Conservation (phyloP, 1,284 basidiomycete species). For the Pterulicium gracile region DNA sequence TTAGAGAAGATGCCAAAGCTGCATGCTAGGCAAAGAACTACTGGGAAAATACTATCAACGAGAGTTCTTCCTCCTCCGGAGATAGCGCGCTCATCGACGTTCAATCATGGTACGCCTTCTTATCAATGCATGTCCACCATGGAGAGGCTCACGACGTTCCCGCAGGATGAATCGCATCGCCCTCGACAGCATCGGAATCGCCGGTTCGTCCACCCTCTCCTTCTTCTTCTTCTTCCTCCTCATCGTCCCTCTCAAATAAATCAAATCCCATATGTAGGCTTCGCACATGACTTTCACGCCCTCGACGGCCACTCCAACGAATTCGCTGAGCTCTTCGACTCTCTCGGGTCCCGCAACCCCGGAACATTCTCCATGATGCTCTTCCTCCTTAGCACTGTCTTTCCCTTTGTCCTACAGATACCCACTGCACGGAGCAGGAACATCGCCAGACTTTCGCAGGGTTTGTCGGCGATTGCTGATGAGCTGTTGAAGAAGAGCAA, state of each 20-base stretch:
- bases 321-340: background rate
- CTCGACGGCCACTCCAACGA: background rate
- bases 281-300: conserved; percentile 1
- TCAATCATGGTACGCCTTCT: conserved; percentile 35
- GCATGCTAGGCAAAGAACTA: conserved; percentile 27
- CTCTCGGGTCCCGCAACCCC: background rate
- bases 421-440: conserved; percentile 29
- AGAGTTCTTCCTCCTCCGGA: conserved; percentile 15
- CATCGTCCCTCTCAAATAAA: conserved; percentile 8
- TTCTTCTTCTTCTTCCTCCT: conserved; percentile 19
- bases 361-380: background rate
- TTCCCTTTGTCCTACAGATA: conserved; percentile 7
- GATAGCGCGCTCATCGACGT: conserved; percentile 37
- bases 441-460: conserved; percentile 24
- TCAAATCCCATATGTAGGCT: background rate
- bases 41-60: conserved; percentile 40
- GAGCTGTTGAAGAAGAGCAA: conserved; percentile 32
- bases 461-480: conserved; percentile 35
- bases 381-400: conserved; percentile 1
- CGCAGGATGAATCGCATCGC: conserved; percentile 39
- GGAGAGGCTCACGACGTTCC: background rate
- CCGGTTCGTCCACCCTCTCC: conserved; percentile 17
- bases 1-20: background rate
- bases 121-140: background rate
- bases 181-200: conserved; percentile 48